These are phyloP conservation scores for Primulina huaijiensis DNA, from an alignment of 257 asterid genomes.

Conservation along the genomic window DNA sequence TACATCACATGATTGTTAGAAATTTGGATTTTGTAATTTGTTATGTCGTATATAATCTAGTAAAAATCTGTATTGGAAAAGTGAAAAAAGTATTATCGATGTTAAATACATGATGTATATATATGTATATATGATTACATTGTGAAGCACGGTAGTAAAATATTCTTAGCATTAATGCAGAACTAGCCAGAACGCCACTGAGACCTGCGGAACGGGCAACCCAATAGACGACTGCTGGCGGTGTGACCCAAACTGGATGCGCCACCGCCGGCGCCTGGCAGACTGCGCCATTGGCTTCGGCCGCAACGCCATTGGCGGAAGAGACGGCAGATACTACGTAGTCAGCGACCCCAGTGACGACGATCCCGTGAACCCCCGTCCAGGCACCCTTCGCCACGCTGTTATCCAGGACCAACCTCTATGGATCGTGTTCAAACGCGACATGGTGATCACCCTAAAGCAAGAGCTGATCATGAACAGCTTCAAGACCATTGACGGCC, in stretches of 20 bases:
- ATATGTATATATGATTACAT: no score
- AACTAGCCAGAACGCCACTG: slow-evolving; percentile 62
- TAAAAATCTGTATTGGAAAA: no score
- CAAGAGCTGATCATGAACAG: slow-evolving; percentile 85
- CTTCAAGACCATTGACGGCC: slow-evolving; percentile 86
- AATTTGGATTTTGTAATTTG: no score
- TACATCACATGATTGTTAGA: no score
- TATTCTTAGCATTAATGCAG: slow-evolving; percentile 34
- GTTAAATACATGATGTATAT: no score
- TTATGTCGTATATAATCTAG: no score
- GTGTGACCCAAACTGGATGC: slow-evolving; percentile 67
- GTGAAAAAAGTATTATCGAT: no score
- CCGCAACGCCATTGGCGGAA: slow-evolving; percentile 78
- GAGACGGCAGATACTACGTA: slow-evolving; percentile 68
- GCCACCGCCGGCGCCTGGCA: slow-evolving; percentile 71
- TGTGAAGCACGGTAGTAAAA: background rate
- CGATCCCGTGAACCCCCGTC: slow-evolving; percentile 70
- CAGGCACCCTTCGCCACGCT: slow-evolving; percentile 86
- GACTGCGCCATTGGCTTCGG: slow-evolving; percentile 91
- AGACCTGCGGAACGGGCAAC: slow-evolving; percentile 68
- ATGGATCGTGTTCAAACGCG: slow-evolving; percentile 80
- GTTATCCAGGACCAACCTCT: slow-evolving; percentile 76
- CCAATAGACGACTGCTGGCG: slow-evolving; percentile 97
- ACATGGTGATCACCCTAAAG: slow-evolving; percentile 71
- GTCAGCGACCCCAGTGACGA: slow-evolving; percentile 65